A percentile compares a stretch with the other conserved stretches of the same genome.
Evolutionary conservation across 257 asterid genomes (phyloP).

Genomic region (Solanum paucissectum): DNA sequence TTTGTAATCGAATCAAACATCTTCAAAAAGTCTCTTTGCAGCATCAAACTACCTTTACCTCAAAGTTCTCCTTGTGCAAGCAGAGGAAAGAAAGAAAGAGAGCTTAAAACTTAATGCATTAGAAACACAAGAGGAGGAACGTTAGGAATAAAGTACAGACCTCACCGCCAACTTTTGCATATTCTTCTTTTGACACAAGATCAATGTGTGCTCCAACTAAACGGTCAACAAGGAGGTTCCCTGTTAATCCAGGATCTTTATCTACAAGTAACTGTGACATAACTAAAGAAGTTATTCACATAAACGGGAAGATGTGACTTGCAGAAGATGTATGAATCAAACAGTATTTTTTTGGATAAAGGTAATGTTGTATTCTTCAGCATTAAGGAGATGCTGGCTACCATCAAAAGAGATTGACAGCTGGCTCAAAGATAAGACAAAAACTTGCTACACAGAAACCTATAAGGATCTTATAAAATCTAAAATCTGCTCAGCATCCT

Average conservation of each 20-base stretch:
- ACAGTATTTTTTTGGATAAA: neutral
- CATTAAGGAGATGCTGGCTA: neutral
- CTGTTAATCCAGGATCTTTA: constrained; percentile 90
- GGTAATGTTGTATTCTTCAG: neutral
- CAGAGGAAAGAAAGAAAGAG: neutral
- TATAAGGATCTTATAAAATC: neutral
- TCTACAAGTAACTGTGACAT: constrained; percentile 61
- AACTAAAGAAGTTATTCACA: constrained; percentile 1
- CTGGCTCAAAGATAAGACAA: neutral
- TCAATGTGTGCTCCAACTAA: constrained; percentile 93
- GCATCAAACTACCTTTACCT: neutral
- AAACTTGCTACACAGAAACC: neutral
- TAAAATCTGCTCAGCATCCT: neutral
- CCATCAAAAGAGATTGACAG: neutral
- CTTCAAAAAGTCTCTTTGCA: neutral
- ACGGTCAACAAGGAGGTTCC: constrained; percentile 95
- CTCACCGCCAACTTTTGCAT: constrained; percentile 68
- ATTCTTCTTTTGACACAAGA: constrained; percentile 93
- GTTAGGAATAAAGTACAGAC: constrained; percentile 24
- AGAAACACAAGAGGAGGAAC: neutral
- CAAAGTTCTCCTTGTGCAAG: neutral
- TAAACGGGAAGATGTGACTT: neutral
- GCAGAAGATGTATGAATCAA: neutral
- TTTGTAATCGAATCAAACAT: neutral
- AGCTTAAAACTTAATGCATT: neutral